Percentiles rank a stretch among this genome's conserved stretches.
Evolutionary conservation across 495 filamentous ascomycete species (phyloP).

Genomic region (Recurvomyces mirabilis): DNA sequence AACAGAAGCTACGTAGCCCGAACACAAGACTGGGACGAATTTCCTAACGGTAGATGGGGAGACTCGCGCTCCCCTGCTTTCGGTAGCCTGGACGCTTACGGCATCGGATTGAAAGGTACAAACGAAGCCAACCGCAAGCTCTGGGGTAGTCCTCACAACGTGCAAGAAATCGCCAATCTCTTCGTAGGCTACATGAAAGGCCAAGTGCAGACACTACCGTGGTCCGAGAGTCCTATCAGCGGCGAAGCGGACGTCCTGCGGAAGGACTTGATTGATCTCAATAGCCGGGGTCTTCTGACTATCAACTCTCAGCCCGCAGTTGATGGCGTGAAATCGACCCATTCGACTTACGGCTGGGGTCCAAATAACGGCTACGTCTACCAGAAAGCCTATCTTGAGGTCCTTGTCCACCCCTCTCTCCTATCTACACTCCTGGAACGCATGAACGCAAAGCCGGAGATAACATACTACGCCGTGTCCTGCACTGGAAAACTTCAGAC

Average conservation of each 20-base stretch:
- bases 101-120: constrained; percentile 87
- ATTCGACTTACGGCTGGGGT: constrained; percentile 87
- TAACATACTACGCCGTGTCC: constrained; percentile 89
- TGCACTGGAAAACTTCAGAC: constrained; percentile 68
- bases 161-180: constrained; percentile 68
- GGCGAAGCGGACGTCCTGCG: constrained; percentile 69
- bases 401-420: constrained; percentile 69
- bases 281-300: constrained; percentile 76
- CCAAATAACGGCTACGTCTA: constrained; percentile 93
- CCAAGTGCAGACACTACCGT: constrained; percentile 72
- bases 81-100: constrained; percentile 91
- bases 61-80: constrained; percentile 95
- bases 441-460: constrained; percentile 63
- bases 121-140: constrained; percentile 94
- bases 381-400: constrained; percentile 94
- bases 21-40: constrained; percentile 98
- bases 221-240: constrained; percentile 84
- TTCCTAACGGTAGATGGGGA: constrained; percentile 98
- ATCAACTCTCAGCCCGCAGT: constrained; percentile 98
- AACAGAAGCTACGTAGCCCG: constrained; percentile 90
- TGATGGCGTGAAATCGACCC: constrained; percentile 78
- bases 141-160: constrained; percentile 75
- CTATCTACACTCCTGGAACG: constrained; percentile 68
- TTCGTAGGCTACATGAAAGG: constrained; percentile 76
- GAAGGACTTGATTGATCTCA: constrained; percentile 65